A percentile compares a stretch with the other conserved stretches of the same genome.
These are phyloP conservation scores for Sporothrix globosa DNA, from an alignment of 2,329 filamentous ascomycete species.

Conservation along the genomic window DNA sequence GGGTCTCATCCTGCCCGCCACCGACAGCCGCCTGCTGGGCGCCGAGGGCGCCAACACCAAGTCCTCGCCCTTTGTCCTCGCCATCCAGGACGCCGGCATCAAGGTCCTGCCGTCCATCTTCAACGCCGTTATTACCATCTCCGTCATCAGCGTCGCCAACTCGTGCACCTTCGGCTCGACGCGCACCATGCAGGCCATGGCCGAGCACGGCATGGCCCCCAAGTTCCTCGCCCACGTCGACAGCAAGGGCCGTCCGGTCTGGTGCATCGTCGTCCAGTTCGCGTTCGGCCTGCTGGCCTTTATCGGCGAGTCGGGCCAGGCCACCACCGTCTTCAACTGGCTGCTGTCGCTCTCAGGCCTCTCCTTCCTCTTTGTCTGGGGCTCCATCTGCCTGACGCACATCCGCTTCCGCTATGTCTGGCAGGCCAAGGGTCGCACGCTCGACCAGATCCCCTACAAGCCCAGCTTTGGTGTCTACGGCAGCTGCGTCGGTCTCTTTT, in stretches of 20 bases:
- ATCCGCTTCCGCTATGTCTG: constrained; percentile 68
- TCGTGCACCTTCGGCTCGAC: constrained; percentile 56
- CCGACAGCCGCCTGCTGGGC: constrained; percentile 48
- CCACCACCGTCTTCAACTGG: constrained; percentile 61
- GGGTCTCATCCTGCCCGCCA: constrained; percentile 53
- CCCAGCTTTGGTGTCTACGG: constrained; percentile 63
- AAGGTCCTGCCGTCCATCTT: constrained; percentile 56
- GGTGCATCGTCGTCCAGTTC: constrained; percentile 57
- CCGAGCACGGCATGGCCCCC: constrained; percentile 57
- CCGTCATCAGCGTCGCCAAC: constrained; percentile 57
- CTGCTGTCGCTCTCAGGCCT: constrained; percentile 72
- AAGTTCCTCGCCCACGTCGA: constrained; percentile 64
- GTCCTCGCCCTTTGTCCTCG: constrained; percentile 56
- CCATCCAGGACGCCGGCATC: constrained; percentile 56
- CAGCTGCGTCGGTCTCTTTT: constrained; percentile 67
- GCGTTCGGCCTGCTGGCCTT: constrained; percentile 64
- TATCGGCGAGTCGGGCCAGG: constrained; percentile 52
- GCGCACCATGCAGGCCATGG: constrained; percentile 56
- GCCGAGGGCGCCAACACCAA: constrained; percentile 49
- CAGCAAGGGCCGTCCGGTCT: constrained; percentile 61
- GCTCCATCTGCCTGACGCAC: constrained; percentile 65
- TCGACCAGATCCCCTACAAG: constrained; percentile 54
- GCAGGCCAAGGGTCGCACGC: constrained; percentile 59
- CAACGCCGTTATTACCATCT: constrained; percentile 57
- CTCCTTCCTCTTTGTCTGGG: constrained; percentile 76